Evolutionary conservation across 2,329 filamentous ascomycete species (phyloP).

Genomic region (Leptographium procerum): DNA sequence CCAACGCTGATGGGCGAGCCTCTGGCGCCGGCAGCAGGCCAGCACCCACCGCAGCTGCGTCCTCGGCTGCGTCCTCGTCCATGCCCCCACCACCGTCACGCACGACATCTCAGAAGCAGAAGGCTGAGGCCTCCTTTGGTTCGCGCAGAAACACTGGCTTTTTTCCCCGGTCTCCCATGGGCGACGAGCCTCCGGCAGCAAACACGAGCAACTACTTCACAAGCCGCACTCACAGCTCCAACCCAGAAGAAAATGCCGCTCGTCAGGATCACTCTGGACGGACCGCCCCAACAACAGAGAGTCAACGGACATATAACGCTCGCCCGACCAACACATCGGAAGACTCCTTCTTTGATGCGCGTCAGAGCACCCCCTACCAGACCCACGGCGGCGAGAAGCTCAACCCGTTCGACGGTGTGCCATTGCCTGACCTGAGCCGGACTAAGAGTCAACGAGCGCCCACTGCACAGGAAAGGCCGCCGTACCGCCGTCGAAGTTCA

Average conservation of each 20-base stretch:
- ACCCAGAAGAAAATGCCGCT: not conserved
- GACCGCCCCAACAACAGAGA: not conserved
- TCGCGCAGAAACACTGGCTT: conserved; percentile 34
- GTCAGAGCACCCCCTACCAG: conserved; percentile 47
- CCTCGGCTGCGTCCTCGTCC: conserved; percentile 15
- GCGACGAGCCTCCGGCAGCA: conserved; percentile 41
- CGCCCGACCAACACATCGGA: conserved; percentile 3
- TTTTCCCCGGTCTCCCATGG: conserved; percentile 35
- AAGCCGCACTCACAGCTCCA: conserved; percentile 14
- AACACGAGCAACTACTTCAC: conserved; percentile 39
- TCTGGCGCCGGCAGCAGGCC: not conserved
- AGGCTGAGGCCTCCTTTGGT: conserved; percentile 45
- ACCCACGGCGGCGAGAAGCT: conserved; percentile 47
- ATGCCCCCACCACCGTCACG: conserved; percentile 28
- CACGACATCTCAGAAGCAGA: conserved; percentile 41
- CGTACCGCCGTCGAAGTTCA: conserved; percentile 19
- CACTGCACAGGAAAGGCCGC: conserved; percentile 10
- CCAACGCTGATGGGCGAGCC: not conserved
- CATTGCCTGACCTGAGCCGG: conserved; percentile 22
- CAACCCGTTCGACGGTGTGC: conserved; percentile 38
- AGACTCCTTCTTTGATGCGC: conserved; percentile 28
- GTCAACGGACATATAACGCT: conserved; percentile 10
- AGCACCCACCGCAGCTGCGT: conserved; percentile 8
- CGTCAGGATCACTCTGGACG: not conserved
- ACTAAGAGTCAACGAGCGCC: conserved; percentile 33